Conservation (phyloP, 768 basidiomycete genomes). For the Hypholoma sublateritium region DNA sequence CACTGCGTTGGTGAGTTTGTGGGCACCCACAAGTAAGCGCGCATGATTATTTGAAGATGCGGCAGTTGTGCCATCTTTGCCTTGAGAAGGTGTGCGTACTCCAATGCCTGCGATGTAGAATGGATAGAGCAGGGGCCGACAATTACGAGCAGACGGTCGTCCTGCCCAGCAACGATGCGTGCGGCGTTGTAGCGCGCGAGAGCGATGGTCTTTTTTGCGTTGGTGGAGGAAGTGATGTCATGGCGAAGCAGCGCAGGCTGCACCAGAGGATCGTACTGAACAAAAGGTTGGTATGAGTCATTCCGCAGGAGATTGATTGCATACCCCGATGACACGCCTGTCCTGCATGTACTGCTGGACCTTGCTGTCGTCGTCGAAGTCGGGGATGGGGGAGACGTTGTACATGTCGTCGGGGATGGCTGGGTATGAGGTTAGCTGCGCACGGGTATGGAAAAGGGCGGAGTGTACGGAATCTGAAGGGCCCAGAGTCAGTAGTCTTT, state of each 20-base stretch:
- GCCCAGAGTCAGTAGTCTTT: slow-evolving; percentile 5
- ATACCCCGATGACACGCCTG: slow-evolving; percentile 75
- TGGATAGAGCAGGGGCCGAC: slow-evolving; percentile 98
- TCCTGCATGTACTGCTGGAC: slow-evolving; percentile 79
- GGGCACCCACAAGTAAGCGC: slow-evolving; percentile 89
- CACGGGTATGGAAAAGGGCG: slow-evolving; percentile 17
- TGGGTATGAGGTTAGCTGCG: slow-evolving; percentile 26
- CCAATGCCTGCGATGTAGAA: slow-evolving; percentile 79
- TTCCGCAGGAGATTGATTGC: slow-evolving; percentile 23
- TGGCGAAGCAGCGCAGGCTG: slow-evolving; percentile 90
- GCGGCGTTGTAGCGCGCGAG: slow-evolving; percentile 78
- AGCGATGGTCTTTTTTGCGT: slow-evolving; percentile 75
- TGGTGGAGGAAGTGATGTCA: slow-evolving; percentile 69
- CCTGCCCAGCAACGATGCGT: slow-evolving; percentile 77
- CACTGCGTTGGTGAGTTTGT: slow-evolving; percentile 1
- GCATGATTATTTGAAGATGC: slow-evolving; percentile 91
- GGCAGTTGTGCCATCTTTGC: slow-evolving; percentile 63
- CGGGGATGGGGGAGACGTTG: slow-evolving; percentile 62
- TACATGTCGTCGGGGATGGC: slow-evolving; percentile 49
- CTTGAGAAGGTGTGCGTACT: slow-evolving; percentile 76
- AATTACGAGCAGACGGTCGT: slow-evolving; percentile 85
- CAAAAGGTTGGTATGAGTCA: slow-evolving; percentile 6
- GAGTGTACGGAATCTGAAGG: slow-evolving; percentile 30
- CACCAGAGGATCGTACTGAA: slow-evolving; percentile 92
- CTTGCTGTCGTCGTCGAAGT: slow-evolving; percentile 59